Percentiles rank a stretch among this genome's conserved stretches.
Conservation (phyloP, 805 yeast genomes). For the Metschnikowia sp. region DNA sequence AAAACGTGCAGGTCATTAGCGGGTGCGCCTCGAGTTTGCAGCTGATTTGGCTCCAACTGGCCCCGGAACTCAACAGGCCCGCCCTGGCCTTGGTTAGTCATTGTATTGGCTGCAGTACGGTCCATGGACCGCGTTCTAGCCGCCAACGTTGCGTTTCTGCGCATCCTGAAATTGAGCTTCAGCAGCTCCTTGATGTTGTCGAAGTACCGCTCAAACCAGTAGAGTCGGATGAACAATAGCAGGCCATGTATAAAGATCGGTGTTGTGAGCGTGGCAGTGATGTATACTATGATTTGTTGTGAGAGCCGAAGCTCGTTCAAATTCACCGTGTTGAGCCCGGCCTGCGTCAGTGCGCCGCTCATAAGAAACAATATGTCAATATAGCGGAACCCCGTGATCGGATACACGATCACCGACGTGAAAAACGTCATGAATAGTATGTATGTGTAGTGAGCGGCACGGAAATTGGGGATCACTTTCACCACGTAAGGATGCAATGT, state of each 20-base stretch:
- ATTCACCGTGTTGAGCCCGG: conserved; percentile 83
- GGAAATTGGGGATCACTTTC: conserved; percentile 49
- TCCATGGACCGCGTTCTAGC: conserved; percentile 41
- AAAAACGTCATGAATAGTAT: conserved; percentile 56
- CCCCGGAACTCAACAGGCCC: neutral
- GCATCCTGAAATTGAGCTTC: conserved; percentile 74
- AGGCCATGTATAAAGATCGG: conserved; percentile 87
- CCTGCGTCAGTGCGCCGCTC: conserved; percentile 80
- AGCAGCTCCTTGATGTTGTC: conserved; percentile 77
- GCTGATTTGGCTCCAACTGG: too few species aligned
- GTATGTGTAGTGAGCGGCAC: conserved; percentile 72
- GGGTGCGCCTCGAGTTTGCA: too few species aligned
- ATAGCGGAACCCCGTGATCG: conserved; percentile 61
- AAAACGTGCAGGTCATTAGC: neutral
- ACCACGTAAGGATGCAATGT: conserved; percentile 39
- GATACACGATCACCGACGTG: conserved; percentile 75
- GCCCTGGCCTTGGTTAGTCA: conserved; percentile 31
- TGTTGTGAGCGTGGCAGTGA: conserved; percentile 64
- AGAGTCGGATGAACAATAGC: conserved; percentile 71
- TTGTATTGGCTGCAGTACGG: conserved; percentile 27
- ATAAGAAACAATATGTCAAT: conserved; percentile 79
- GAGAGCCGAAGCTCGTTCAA: conserved; percentile 60
- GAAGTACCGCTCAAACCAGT: conserved; percentile 86
- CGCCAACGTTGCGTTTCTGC: conserved; percentile 73
- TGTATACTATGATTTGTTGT: conserved; percentile 75